Base-by-base conservation (phyloP, 176 grass and related monocot genomes). In the Tuctoria greenei region DNA sequence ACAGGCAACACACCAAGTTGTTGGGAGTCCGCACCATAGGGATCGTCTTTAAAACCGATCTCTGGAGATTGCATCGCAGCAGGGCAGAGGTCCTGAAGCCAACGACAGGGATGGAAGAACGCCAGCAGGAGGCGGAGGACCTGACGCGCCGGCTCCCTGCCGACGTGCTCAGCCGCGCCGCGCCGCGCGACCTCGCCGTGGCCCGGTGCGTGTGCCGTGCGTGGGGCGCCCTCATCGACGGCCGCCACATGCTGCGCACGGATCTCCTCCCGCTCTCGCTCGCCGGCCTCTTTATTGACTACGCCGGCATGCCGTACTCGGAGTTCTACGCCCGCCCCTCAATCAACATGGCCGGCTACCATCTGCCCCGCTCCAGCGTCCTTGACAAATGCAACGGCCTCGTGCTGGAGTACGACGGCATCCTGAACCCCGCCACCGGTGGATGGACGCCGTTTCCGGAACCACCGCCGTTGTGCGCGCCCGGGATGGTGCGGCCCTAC, bases 181-280 rank as follows among this genome's bases (percentile, higher is more conserved):
- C n/a, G n/a, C n/a, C n/a, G n/a, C n/a, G n/a, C n/a, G n/a, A n/a
- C n/a, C n/a, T n/a, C n/a, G n/a, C n/a, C n/a, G n/a, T n/a, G n/a
- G n/a, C n/a, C n/a, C n/a, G n/a, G n/a, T n/a, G n/a, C n/a, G n/a
- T n/a, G n/a, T n/a, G 50, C 69, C 0, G 5, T 47, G 28, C 69
- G 9, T 72, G 69, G 69, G 34, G 31, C 69, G 69, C 49, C 1
- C 18, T 55, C 9, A 4, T 72, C 18, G 47, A 72, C 34, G 34
- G 11, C 69, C 69, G 20, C 20, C 10, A 20, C 18, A 28, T 72
- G 31, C 49, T 72, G 17, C 68, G 46, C 17, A 9, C 46, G 5
- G 68, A 51, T 46, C 68, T 52, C 31, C 69, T 55, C 47, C 69
- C 69, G 28, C 69, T 0, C 18, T 55, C 69, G 2, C 49, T 72